phyloP scores from a whole-genome alignment of 2,329 filamentous ascomycete genomes.

The Samsoniella hepiali region DNA sequence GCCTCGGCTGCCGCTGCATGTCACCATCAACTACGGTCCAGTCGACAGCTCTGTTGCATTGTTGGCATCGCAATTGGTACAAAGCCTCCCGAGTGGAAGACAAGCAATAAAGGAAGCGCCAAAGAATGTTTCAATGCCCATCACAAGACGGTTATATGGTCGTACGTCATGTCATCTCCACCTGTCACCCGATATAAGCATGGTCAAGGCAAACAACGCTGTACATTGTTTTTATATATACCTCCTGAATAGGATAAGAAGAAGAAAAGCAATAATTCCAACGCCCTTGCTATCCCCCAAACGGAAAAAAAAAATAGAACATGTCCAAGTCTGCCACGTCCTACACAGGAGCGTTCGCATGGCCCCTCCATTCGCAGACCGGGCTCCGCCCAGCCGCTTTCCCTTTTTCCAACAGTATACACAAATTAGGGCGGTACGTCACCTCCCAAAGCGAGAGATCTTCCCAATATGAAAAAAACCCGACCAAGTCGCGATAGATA shows the following conservation, averaged over 20 bases:
- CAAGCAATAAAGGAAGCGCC: too few relatives aligned
- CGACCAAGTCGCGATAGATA: neutral
- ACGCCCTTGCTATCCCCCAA: constrained; percentile 17
- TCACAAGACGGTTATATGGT: too few relatives aligned
- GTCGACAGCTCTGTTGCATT: too few relatives aligned
- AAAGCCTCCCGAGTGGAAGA: too few relatives aligned
- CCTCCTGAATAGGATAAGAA: constrained; percentile 3
- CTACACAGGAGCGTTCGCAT: neutral
- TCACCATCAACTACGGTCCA: too few relatives aligned
- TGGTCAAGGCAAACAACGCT: constrained; percentile 11
- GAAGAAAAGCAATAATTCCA: neutral
- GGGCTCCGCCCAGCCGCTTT: neutral
- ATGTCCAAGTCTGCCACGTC: neutral
- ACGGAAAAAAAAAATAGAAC: neutral
- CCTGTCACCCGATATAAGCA: neutral
- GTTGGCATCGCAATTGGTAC: too few relatives aligned
- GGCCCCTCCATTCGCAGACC: neutral
- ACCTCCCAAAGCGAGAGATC: neutral
- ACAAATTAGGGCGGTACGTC: neutral
- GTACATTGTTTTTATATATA: constrained; percentile 15
- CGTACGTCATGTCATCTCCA: neutral
- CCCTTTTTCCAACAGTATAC: constrained; percentile 13
- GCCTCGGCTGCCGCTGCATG: too few relatives aligned
- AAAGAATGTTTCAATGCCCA: too few relatives aligned
- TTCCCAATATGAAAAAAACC: neutral